Evolutionary conservation across 1,139 yeast species (phyloP).

Genomic region (Candida mesenterica): DNA sequence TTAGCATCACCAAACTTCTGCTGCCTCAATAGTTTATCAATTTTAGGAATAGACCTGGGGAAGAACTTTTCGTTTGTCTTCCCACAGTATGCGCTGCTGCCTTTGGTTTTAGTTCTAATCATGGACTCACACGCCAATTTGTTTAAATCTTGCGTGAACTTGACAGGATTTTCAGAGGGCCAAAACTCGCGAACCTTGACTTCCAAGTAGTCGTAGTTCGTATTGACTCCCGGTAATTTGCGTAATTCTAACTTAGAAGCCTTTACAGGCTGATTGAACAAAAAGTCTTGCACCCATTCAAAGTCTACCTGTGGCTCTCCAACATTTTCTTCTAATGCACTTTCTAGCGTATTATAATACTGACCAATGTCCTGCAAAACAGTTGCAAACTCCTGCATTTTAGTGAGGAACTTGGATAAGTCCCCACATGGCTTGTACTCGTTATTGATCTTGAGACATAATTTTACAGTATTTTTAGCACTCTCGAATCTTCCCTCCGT

Average conservation of each 20-base stretch:
- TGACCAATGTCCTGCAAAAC: conserved; percentile 42
- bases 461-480: conserved; percentile 50
- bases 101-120: conserved; percentile 30
- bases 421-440: conserved; percentile 57
- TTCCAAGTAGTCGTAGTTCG: conserved; percentile 35
- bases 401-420: conserved; percentile 44
- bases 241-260: conserved; percentile 33
- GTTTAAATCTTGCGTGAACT: conserved; percentile 32
- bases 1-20: conserved; percentile 47
- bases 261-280: conserved; percentile 27
- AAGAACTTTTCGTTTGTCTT: conserved; percentile 33
- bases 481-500: conserved; percentile 51
- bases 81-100: conserved; percentile 35
- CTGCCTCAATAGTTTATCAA: conserved; percentile 39
- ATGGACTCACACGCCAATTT: conserved; percentile 49
- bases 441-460: conserved; percentile 69
- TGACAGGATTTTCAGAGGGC: conserved; percentile 8
- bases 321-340: conserved; percentile 17
- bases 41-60: conserved; percentile 45
- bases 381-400: conserved; percentile 30
- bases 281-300: conserved; percentile 21
- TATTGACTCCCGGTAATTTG: conserved; percentile 21
- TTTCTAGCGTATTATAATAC: conserved; percentile 28
- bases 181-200: conserved; percentile 22
- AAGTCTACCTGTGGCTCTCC: conserved; percentile 27